These are phyloP conservation scores for Polygonum maritimum DNA, from an alignment of 148 eudicot species.

Conservation along the genomic window DNA sequence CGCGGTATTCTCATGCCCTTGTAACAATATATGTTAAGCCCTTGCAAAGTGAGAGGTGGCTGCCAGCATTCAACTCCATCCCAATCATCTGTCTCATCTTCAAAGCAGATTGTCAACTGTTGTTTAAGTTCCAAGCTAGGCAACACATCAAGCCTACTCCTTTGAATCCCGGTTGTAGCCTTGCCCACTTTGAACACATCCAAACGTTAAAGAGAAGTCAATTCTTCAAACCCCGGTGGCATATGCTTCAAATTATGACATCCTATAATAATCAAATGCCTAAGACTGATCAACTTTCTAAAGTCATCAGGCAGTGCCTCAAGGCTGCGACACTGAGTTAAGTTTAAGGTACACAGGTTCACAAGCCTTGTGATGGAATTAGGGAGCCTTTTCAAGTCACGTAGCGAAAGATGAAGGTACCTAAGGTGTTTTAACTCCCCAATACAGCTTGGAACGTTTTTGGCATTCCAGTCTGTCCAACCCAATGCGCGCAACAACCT, in stretches of 20 bases:
- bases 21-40: neutral
- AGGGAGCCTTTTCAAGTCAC: neutral
- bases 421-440: constrained; percentile 20
- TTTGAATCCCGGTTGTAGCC: neutral
- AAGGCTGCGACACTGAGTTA: neutral
- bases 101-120: neutral
- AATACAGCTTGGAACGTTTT: neutral
- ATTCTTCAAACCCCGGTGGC: neutral
- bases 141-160: neutral
- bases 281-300: constrained; percentile 11
- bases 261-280: neutral
- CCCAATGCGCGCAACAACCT: neutral
- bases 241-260: neutral
- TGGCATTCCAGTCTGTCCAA: neutral
- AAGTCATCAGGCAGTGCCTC: constrained; percentile 12
- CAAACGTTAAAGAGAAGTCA: neutral
- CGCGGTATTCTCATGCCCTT: neutral
- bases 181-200: neutral
- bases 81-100: neutral
- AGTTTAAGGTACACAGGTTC: constrained; percentile 23
- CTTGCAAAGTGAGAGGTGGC: neutral
- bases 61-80: constrained; percentile 3
- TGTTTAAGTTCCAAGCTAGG: neutral
- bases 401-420: constrained; percentile 20
- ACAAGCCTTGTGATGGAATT: constrained; percentile 19